Conservation (phyloP, 768 basidiomycete genomes). For the Phanerodontia chrysosporium region DNA sequence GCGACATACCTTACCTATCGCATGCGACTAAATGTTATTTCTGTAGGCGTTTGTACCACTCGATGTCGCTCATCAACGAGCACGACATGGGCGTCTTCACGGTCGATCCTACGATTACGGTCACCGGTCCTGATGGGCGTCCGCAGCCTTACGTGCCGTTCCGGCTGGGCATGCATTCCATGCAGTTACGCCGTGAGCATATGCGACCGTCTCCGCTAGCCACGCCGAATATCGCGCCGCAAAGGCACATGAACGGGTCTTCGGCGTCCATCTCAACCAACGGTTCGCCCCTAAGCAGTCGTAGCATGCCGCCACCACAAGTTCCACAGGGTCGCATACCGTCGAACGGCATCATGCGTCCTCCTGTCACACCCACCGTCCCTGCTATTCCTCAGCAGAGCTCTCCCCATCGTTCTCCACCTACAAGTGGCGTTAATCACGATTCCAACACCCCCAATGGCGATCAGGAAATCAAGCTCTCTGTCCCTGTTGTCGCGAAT, state of each 20-base stretch:
- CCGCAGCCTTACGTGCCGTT: constrained; percentile 49
- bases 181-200: constrained; percentile 15
- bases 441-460: constrained; percentile 13
- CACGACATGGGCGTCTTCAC: constrained; percentile 32
- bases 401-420: constrained; percentile 16
- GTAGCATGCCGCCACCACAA: constrained; percentile 48
- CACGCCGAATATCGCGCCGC: constrained; percentile 6
- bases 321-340: constrained; percentile 60
- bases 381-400: constrained; percentile 26
- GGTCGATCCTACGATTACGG: constrained; percentile 46
- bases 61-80: constrained; percentile 55
- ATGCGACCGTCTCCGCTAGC: background rate
- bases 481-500: constrained; percentile 11
- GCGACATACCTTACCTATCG: background rate
- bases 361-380: constrained; percentile 36
- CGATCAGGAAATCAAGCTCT: constrained; percentile 18
- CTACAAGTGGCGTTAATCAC: constrained; percentile 9
- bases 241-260: constrained; percentile 35
- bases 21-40: background rate
- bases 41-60: constrained; percentile 47
- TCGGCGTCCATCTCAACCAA: constrained; percentile 52
- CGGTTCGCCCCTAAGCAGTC: constrained; percentile 28
- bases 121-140: constrained; percentile 45
- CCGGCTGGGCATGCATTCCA: constrained; percentile 28
- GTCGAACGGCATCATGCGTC: constrained; percentile 52